Evolutionary conservation across 2,329 filamentous ascomycete species (phyloP).

Genomic region (Pseudonectria buxi): DNA sequence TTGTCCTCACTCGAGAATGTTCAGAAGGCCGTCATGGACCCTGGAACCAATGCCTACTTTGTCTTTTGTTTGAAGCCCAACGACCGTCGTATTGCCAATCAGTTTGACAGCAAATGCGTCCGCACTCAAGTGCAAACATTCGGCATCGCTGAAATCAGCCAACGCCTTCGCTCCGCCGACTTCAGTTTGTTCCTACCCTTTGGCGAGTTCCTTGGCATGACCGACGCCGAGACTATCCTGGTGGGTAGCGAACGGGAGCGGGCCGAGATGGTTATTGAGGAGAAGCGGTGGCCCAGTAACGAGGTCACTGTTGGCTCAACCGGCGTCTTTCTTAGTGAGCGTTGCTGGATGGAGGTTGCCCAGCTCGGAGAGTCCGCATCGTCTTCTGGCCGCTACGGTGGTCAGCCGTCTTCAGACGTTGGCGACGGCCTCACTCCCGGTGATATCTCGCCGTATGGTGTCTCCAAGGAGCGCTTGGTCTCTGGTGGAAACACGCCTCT

Average conservation of each 20-base stretch:
- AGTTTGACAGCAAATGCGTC: constrained; percentile 98
- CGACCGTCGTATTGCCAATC: constrained; percentile 92
- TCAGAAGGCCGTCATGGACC: constrained; percentile 73
- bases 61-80: constrained; percentile 97
- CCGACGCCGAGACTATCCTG: constrained; percentile 75
- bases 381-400: constrained; percentile 34
- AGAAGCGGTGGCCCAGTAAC: constrained; percentile 85
- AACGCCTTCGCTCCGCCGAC: constrained; percentile 84
- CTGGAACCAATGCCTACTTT: constrained; percentile 88
- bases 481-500: constrained; percentile 47
- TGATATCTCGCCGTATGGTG: constrained; percentile 53
- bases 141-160: constrained; percentile 94
- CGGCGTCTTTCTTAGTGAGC: constrained; percentile 90
- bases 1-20: constrained; percentile 84
- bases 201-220: constrained; percentile 84
- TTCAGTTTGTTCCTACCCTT: constrained; percentile 96
- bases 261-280: constrained; percentile 82
- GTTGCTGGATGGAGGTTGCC: constrained; percentile 89
- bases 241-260: constrained; percentile 92
- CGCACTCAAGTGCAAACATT: constrained; percentile 90
- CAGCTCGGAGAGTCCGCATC: constrained; percentile 60
- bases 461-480: constrained; percentile 54
- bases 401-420: constrained; percentile 43
- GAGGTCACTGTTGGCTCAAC: constrained; percentile 88
- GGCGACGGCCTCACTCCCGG: constrained; percentile 56